Evolutionary conservation across 2,329 filamentous ascomycete genomes (phyloP).

Genomic region (Mariannaea sp.): DNA sequence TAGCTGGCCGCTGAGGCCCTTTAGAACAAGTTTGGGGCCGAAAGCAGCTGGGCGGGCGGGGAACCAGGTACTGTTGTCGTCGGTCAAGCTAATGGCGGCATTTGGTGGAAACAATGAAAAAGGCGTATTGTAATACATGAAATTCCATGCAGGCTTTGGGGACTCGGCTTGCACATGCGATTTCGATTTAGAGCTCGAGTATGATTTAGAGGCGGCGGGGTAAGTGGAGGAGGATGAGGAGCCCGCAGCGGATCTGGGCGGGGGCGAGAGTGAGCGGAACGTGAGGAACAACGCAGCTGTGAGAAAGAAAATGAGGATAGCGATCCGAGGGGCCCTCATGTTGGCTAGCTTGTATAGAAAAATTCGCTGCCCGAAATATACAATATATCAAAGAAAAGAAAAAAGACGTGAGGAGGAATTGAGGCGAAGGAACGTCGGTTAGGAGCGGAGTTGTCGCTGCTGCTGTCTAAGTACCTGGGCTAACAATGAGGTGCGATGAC

Average conservation of each 20-base stretch:
- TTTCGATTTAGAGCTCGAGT: constrained; percentile 19
- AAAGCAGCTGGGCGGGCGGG: constrained; percentile 91
- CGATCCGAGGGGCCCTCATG: constrained; percentile 20
- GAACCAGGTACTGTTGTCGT: constrained; percentile 98
- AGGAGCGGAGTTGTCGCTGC: not conserved
- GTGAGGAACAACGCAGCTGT: constrained; percentile 59
- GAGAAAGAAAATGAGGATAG: constrained; percentile 59
- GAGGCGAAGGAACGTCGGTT: constrained; percentile 5
- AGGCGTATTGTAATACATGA: constrained; percentile 75
- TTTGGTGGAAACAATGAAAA: constrained; percentile 93
- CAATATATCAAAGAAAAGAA: too few species aligned
- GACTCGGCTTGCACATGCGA: constrained; percentile 11
- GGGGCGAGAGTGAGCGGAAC: constrained; percentile 56
- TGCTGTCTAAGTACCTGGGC: constrained; percentile 11
- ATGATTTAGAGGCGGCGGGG: constrained; percentile 32
- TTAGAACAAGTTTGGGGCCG: constrained; percentile 75
- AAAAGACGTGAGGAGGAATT: not conserved
- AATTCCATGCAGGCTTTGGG: constrained; percentile 42
- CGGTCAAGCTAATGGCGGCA: constrained; percentile 92
- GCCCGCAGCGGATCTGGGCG: constrained; percentile 36
- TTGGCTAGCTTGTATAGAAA: not conserved
- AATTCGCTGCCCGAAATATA: not conserved
- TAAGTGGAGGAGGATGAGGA: constrained; percentile 33
- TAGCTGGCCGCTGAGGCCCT: constrained; percentile 83
- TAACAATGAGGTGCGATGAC: constrained; percentile 4